phyloP scores from a whole-genome alignment of 2,329 filamentous ascomycete genomes.

The Ascochyta pisi region DNA sequence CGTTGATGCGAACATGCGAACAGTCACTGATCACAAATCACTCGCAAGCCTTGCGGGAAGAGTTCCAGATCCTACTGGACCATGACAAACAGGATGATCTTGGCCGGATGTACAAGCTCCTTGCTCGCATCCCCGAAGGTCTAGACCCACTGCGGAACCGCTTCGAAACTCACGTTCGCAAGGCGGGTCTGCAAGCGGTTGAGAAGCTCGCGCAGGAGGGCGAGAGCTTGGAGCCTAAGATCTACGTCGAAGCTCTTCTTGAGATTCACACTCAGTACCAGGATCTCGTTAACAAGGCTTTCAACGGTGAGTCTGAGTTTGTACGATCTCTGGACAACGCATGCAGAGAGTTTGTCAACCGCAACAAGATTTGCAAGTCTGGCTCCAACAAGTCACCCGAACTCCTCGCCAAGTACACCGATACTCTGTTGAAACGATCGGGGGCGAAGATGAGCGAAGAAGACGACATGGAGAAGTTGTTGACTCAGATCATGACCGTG shows the following conservation, averaged over 20 bases:
- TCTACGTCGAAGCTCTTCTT: constrained; percentile 93
- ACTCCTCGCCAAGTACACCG: constrained; percentile 92
- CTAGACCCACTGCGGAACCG: constrained; percentile 84
- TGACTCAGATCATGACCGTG: constrained; percentile 96
- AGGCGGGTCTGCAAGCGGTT: constrained; percentile 85
- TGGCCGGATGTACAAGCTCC: constrained; percentile 91
- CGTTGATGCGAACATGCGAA: constrained; percentile 87
- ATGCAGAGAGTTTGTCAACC: constrained; percentile 96
- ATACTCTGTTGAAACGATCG: constrained; percentile 87
- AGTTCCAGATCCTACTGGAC: constrained; percentile 93
- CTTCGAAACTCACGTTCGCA: constrained; percentile 92
- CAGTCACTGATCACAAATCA: constrained; percentile 89
- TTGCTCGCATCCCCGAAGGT: constrained; percentile 88
- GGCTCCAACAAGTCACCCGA: constrained; percentile 95
- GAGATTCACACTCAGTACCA: constrained; percentile 96
- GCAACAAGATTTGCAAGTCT: constrained; percentile 93
- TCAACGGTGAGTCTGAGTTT: constrained; percentile 95
- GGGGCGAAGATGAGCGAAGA: constrained; percentile 89
- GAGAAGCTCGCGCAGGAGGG: constrained; percentile 88
- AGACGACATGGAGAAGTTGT: constrained; percentile 85
- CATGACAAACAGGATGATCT: constrained; percentile 96
- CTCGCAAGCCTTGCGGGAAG: constrained; percentile 83
- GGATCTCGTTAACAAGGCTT: constrained; percentile 87
- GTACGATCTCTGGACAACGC: constrained; percentile 95
- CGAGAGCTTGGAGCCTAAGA: constrained; percentile 91